Evolutionary conservation across 2,329 filamentous ascomycete genomes (phyloP), one percentile per base, ranked within the genome.

Genomic region (Anisogramma anomala): DNA sequence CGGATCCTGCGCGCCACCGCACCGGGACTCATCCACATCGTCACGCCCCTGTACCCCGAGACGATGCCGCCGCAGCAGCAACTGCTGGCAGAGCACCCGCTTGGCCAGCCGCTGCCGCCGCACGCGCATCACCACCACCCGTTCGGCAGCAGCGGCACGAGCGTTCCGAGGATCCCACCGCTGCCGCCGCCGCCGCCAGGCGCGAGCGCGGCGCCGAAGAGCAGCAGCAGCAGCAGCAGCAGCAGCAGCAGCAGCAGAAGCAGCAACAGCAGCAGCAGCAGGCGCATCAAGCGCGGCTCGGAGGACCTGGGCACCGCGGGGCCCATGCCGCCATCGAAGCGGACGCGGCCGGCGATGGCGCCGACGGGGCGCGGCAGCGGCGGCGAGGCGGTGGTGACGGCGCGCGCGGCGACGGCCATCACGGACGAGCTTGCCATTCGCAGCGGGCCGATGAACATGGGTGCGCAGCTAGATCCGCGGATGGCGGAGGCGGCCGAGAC

Each of bases 21-120:
- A 10, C 44, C 44, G 8, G 44, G 44, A 8, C 28, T 28, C 19
- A 46, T 46, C 30, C 44, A 46, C 33, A 25, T 46, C 14, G 25
- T 30, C 14, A 41, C 44, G 17, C 44, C 44, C 14, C n/a, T 46
- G 10, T 41, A 46, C 33, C 44, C 44, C 13, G 41, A 43, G n/a
- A 19, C 31, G 11, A 19, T n/a, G 11, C 40, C 4, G 34, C 34
- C 32, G 9, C 35, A 42, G n/a, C 33, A 25, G 9, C 35, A 42
- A n/a, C 33, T 8, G 4, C 14, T 17, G 14, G 4, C 6, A 9
- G 11, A 8, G 31, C 22, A 33, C 6, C n/a, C 17, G 5, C 18
- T 17, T 18, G 15, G 32, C 13, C 11, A 14, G 5, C 15, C 25
- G 14, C 23, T 22, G 17, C 20, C n/a, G 14, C 13, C 15, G 4